Base-by-base conservation (phyloP, 2,329 filamentous ascomycete genomes). In the Didymella lethalis region DNA sequence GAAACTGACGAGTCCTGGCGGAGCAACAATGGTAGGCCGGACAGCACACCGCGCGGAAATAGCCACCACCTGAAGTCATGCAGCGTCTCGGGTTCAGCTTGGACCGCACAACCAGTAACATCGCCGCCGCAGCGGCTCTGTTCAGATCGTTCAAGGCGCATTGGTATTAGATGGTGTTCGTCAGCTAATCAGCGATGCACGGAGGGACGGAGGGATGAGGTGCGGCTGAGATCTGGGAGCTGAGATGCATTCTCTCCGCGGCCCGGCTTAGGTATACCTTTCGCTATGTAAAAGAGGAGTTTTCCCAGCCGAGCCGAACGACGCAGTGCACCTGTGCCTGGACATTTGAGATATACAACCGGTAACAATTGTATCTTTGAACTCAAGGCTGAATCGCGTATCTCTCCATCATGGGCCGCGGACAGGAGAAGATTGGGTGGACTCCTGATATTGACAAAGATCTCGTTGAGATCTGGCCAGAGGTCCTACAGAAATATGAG, bases 391-490 rank as follows among this genome's bases (percentile, higher is more conserved):
- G 2, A 23, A 23, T 23, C 23, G 23, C 23, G 23, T 23, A 23
- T 23, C 23, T 32, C 18, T n/a, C 4, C 26, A 43, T 3, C 10
- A 50, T 50, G 48, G 36, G 48, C 2, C 48, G 48, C 23, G 34
- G 25, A 2, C 38, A 25, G 6, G 34, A 41, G 2, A 18, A 50
- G 8, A 4, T 11, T n/a, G 10, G 26, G 26, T 32, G 26, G 8
- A n/a, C 10, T 25, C 11, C 16, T 26, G 48, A 52, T 20, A 20
- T 25, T 8, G 57, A 64, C 23, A 14, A 64, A 44, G 63, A 65
- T 45, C 62, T 65, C 7, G 18, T 53, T 25, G 56, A 65, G 44
- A 29, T 64, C 2, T 64, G 61, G 63, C 54, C 56, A 8, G 43
- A 59, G 6, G 61, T 60, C 18, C 12, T 65, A 26, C 26, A 14